Conservation (phyloP, 2,329 filamentous ascomycete species). For the Daldinia sp. region DNA sequence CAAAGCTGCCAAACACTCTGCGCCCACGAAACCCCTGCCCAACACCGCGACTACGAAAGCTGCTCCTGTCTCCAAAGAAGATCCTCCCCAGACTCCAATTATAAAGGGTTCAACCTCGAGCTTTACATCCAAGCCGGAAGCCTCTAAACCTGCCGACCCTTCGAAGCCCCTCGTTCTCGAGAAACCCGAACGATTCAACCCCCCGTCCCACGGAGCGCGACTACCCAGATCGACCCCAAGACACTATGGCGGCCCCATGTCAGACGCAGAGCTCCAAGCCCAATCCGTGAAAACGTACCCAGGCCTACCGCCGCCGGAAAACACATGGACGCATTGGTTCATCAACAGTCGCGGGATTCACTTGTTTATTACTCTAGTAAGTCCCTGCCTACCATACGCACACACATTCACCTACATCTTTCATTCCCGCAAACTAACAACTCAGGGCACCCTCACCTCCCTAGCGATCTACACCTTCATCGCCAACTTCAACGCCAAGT, state of each 20-base stretch:
- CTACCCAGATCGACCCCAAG: conserved; percentile 64
- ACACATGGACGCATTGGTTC: conserved; percentile 85
- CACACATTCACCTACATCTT: neutral
- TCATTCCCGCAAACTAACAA: neutral
- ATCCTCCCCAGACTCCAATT: conserved; percentile 9
- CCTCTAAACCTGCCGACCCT: conserved; percentile 34
- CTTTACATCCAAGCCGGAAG: conserved; percentile 2
- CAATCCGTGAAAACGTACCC: conserved; percentile 81
- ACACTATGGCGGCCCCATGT: conserved; percentile 78
- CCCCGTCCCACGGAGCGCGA: conserved; percentile 84
- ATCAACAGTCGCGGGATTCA: conserved; percentile 80
- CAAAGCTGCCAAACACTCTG: conserved; percentile 36
- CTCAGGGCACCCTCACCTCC: conserved; percentile 69
- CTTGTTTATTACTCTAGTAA: conserved; percentile 82
- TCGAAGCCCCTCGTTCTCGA: conserved; percentile 76
- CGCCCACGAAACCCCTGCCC: conserved; percentile 37
- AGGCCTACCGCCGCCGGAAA: conserved; percentile 84
- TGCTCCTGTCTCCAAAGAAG: neutral
- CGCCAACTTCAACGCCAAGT: conserved; percentile 80
- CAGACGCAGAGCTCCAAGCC: conserved; percentile 68
- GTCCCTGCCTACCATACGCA: conserved; percentile 38
- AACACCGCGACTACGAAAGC: conserved; percentile 29
- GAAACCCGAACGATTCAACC: conserved; percentile 88
- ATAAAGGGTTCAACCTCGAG: neutral
- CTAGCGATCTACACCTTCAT: conserved; percentile 78